A percentile compares a stretch with the other conserved stretches of the same genome.
These are phyloP conservation scores for Pyrenophora teres DNA, from an alignment of 2,329 filamentous ascomycete species.

Conservation along the genomic window DNA sequence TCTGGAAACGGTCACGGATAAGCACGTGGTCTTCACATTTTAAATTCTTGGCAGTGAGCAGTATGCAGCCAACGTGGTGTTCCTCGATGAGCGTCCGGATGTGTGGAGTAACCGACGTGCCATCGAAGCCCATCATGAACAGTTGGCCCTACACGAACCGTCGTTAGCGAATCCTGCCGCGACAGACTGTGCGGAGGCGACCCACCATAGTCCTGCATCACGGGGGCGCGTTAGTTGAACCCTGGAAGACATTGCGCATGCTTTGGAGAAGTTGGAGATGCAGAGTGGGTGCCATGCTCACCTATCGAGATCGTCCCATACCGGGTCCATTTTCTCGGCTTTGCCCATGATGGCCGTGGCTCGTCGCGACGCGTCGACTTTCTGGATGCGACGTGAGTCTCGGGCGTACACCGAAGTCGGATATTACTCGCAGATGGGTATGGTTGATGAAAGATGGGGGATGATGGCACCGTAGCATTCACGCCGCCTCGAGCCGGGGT, in stretches of 20 bases:
- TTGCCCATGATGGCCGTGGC: slow-evolving; percentile 60
- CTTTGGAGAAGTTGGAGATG: slow-evolving; percentile 11
- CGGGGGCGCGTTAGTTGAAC: slow-evolving; percentile 41
- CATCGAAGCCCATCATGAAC: slow-evolving; percentile 85
- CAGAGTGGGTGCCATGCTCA: slow-evolving; percentile 53
- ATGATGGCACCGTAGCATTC: slow-evolving; percentile 44
- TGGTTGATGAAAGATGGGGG: slow-evolving; percentile 38
- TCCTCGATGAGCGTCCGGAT: slow-evolving; percentile 80
- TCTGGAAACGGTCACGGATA: slow-evolving; percentile 4
- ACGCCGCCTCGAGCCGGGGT: slow-evolving; percentile 26
- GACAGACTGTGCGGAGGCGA: slow-evolving; percentile 19
- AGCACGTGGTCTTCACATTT: slow-evolving; percentile 64
- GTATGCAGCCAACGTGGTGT: slow-evolving; percentile 85
- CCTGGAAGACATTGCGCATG: slow-evolving; percentile 32
- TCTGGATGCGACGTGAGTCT: slow-evolving; percentile 28
- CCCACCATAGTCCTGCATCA: slow-evolving; percentile 53
- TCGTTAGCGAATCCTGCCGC: slow-evolving; percentile 33
- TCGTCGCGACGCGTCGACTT: slow-evolving; percentile 26
- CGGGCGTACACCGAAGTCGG: slow-evolving; percentile 36
- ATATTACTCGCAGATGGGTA: slow-evolving; percentile 43
- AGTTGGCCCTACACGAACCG: slow-evolving; percentile 70
- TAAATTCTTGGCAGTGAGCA: slow-evolving; percentile 82
- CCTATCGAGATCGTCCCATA: slow-evolving; percentile 78
- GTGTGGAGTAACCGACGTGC: slow-evolving; percentile 80
- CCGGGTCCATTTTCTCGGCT: slow-evolving; percentile 52